Evolutionary conservation across 768 basidiomycete species (phyloP).

Genomic region (Naganishia antarctica): DNA sequence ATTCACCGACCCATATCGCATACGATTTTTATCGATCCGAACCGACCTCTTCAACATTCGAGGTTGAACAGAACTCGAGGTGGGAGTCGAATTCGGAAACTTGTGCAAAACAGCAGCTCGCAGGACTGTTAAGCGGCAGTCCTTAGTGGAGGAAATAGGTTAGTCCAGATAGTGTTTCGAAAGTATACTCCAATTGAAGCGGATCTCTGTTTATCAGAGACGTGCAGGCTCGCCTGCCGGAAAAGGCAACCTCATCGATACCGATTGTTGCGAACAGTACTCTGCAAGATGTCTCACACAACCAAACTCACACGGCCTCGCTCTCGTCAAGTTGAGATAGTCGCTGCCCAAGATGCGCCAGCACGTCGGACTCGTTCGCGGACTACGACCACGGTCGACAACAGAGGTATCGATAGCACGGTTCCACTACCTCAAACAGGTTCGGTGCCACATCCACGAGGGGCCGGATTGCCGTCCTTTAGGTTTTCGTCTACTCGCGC

Average conservation of each 20-base stretch:
- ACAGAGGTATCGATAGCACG: background rate
- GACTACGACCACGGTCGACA: background rate
- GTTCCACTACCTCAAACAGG: background rate
- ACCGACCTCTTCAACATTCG: too few relatives aligned
- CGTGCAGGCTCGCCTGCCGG: too few relatives aligned
- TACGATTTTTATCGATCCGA: background rate
- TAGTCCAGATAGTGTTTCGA: too few relatives aligned
- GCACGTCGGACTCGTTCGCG: slow-evolving; percentile 13
- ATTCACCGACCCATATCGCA: background rate
- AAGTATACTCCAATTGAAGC: too few relatives aligned
- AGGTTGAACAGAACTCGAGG: too few relatives aligned
- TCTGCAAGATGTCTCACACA: slow-evolving; percentile 12
- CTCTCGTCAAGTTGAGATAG: background rate
- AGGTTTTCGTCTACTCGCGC: background rate
- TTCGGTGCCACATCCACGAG: background rate
- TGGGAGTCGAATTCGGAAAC: too few relatives aligned
- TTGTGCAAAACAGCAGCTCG: too few relatives aligned
- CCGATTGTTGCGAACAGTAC: too few relatives aligned
- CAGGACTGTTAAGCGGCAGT: too few relatives aligned
- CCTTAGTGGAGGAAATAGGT: too few relatives aligned
- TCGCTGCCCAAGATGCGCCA: slow-evolving; percentile 1
- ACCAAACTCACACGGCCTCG: background rate
- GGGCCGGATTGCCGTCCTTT: background rate
- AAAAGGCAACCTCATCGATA: too few relatives aligned
- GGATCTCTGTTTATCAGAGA: too few relatives aligned